These are phyloP conservation scores for Ramichloridium luteum DNA, from an alignment of 2,329 filamentous ascomycete species.

Conservation along the genomic window DNA sequence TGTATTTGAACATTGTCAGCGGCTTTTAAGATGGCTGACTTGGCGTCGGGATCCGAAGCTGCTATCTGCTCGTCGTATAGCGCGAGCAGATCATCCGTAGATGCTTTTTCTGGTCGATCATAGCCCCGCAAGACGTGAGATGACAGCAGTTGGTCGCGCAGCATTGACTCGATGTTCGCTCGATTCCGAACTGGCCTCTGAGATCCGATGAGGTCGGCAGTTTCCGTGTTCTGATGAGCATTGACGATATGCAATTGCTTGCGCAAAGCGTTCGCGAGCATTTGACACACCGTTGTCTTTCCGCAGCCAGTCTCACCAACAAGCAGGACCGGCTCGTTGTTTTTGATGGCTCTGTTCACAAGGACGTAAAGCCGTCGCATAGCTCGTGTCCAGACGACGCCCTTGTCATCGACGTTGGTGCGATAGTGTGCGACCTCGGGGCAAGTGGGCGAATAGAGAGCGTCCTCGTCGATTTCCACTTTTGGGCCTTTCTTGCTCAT, in stretches of 20 bases:
- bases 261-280: slow-evolving; percentile 67
- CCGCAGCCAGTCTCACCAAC: slow-evolving; percentile 96
- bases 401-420: slow-evolving; percentile 38
- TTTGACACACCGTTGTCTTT: slow-evolving; percentile 92
- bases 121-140: slow-evolving; percentile 18
- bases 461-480: slow-evolving; percentile 61
- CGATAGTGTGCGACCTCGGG: slow-evolving; percentile 27
- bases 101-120: slow-evolving; percentile 15
- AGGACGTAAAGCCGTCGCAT: slow-evolving; percentile 88
- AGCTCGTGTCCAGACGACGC: slow-evolving; percentile 85
- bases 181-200: slow-evolving; percentile 85
- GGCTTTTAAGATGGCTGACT: slow-evolving; percentile 7
- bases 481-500: slow-evolving; percentile 51
- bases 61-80: slow-evolving; percentile 42
- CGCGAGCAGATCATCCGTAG: slow-evolving; percentile 45
- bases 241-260: slow-evolving; percentile 82
- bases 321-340: slow-evolving; percentile 86
- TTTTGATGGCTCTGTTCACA: slow-evolving; percentile 71
- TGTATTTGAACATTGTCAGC: slow-evolving; percentile 26
- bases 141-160: slow-evolving; percentile 50
- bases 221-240: slow-evolving; percentile 96
- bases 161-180: slow-evolving; percentile 52
- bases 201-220: slow-evolving; percentile 90
- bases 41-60: slow-evolving; percentile 19
- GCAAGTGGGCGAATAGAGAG: slow-evolving; percentile 50